These are phyloP conservation scores for Fusarium pseudoanthophilum DNA, from an alignment of 2,329 filamentous ascomycete genomes.

Conservation along the genomic window DNA sequence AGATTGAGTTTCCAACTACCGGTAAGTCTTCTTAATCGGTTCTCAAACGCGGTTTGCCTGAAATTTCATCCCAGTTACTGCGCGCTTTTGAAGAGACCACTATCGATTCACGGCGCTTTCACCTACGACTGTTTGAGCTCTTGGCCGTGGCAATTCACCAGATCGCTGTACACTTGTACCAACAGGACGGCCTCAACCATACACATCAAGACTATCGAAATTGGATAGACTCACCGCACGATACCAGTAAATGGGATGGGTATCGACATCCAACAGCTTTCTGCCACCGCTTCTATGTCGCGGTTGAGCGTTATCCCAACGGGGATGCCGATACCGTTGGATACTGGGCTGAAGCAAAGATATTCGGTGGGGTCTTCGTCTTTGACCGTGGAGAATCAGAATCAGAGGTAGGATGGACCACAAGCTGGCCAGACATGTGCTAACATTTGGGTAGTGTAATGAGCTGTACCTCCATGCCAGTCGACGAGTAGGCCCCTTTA, in stretches of 20 bases:
- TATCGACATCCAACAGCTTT: constrained; percentile 3
- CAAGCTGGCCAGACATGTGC: rapidly evolving
- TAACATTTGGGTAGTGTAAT: background rate
- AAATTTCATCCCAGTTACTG: background rate
- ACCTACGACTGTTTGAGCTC: constrained; percentile 17
- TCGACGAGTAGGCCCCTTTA: background rate
- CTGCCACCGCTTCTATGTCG: background rate
- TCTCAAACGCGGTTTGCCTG: rapidly evolving
- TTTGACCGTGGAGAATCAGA: constrained; percentile 24
- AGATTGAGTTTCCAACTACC: background rate
- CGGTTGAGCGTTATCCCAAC: constrained; percentile 1
- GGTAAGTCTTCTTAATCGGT: background rate
- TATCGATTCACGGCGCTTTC: background rate
- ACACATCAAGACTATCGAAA: background rate
- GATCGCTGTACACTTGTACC: background rate
- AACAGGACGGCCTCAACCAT: background rate
- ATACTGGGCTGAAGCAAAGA: constrained; percentile 29
- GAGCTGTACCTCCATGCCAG: background rate
- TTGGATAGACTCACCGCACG: background rate
- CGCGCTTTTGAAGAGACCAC: background rate
- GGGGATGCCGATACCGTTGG: constrained; percentile 9
- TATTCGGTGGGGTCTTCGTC: constrained; percentile 21
- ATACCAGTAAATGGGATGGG: background rate
- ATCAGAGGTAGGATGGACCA: background rate
- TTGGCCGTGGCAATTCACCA: constrained; percentile 10